phyloP scores from a whole-genome alignment of 2,329 filamentous ascomycete genomes.

The Tolypocladium capitatum region DNA sequence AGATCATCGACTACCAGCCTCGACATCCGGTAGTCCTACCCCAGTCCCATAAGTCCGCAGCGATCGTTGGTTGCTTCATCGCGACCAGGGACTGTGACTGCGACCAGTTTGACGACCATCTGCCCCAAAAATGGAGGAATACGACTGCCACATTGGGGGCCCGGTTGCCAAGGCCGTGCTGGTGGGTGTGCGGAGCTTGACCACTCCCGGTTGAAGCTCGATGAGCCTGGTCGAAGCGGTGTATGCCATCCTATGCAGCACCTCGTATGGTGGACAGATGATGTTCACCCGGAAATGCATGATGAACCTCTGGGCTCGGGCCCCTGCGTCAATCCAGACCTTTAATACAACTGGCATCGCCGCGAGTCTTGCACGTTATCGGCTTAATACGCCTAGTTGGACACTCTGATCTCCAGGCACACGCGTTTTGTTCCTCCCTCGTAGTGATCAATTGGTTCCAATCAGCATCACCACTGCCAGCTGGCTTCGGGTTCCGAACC shows the following conservation, averaged over 20 bases:
- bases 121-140: slow-evolving; percentile 7
- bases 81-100: background rate
- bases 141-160: background rate
- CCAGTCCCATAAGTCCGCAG: slow-evolving; percentile 4
- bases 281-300: too few species aligned
- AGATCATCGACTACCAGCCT: slow-evolving; percentile 2
- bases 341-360: too few species aligned
- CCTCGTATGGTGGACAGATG: too few species aligned
- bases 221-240: background rate
- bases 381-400: too few species aligned
- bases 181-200: background rate
- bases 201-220: background rate
- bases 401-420: too few species aligned
- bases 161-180: background rate
- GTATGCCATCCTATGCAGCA: background rate
- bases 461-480: too few species aligned
- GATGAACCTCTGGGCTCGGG: too few species aligned
- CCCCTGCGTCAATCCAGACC: too few species aligned
- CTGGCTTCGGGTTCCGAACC: too few species aligned
- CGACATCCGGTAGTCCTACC: slow-evolving; percentile 1
- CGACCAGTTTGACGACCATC: slow-evolving; percentile 3
- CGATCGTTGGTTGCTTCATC: background rate
- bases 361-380: too few species aligned
- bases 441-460: too few species aligned
- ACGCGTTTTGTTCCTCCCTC: too few species aligned